Evolutionary conservation across 495 filamentous ascomycete genomes (phyloP).

Genomic region (Pseudotulostoma volvatum): DNA sequence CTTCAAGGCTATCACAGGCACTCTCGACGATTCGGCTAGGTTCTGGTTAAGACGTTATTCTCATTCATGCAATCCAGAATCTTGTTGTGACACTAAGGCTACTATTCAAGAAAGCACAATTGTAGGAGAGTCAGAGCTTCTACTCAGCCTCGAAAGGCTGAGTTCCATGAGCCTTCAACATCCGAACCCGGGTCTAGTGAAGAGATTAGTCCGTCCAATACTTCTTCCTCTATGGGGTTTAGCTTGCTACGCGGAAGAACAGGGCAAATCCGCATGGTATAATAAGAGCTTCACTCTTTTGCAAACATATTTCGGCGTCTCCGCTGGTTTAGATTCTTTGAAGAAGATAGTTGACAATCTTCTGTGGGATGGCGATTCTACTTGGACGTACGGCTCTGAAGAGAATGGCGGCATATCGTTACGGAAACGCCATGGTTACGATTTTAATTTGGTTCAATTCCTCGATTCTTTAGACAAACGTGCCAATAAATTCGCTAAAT

Average conservation of each 20-base stretch:
- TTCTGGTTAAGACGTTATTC: constrained; percentile 12
- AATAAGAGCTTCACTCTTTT: constrained; percentile 21
- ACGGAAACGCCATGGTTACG: constrained; percentile 7
- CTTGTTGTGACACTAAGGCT: background rate
- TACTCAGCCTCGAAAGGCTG: constrained; percentile 38
- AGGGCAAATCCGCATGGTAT: constrained; percentile 14
- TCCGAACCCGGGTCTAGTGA: constrained; percentile 57
- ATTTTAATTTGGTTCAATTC: constrained; percentile 22
- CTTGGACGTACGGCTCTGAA: constrained; percentile 30
- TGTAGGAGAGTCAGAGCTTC: constrained; percentile 12
- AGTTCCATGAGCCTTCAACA: constrained; percentile 44
- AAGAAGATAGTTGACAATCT: constrained; percentile 32
- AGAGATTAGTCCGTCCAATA: constrained; percentile 46
- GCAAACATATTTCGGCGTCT: constrained; percentile 32
- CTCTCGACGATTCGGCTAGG: constrained; percentile 14
- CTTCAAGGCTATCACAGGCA: constrained; percentile 43
- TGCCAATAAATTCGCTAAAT: constrained; percentile 34
- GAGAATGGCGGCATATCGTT: constrained; percentile 22
- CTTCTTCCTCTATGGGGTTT: constrained; percentile 56
- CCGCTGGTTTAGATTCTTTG: constrained; percentile 25
- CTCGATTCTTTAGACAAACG: constrained; percentile 23
- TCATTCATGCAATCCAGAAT: constrained; percentile 2
- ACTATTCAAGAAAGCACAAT: constrained; percentile 4
- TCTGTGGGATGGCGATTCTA: constrained; percentile 33
- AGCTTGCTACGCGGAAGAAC: constrained; percentile 33